Percentiles rank a stretch among this genome's conserved stretches.
These are phyloP conservation scores for Trichoderma polysporum DNA, from an alignment of 2,329 filamentous ascomycete species.

Conservation along the genomic window DNA sequence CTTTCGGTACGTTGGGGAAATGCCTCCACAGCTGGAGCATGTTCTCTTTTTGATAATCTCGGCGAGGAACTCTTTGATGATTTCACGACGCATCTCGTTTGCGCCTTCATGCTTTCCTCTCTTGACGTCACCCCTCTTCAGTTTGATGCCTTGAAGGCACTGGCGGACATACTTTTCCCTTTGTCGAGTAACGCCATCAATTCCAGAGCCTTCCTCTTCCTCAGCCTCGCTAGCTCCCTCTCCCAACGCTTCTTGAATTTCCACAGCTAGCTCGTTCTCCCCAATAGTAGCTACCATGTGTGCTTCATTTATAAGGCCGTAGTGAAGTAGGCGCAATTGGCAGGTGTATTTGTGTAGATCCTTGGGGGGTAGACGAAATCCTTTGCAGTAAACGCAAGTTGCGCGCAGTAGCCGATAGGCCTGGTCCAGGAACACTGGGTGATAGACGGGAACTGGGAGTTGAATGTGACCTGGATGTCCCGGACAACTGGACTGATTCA, in stretches of 20 bases:
- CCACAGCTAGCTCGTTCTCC: slow-evolving; percentile 43
- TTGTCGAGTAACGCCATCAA: slow-evolving; percentile 54
- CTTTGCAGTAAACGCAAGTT: slow-evolving; percentile 88
- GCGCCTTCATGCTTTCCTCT: slow-evolving; percentile 80
- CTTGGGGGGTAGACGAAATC: slow-evolving; percentile 74
- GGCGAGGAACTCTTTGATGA: slow-evolving; percentile 80
- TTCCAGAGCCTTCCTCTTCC: slow-evolving; percentile 56
- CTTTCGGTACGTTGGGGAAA: slow-evolving; percentile 82
- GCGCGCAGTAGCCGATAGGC: slow-evolving; percentile 79
- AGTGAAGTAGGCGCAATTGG: slow-evolving; percentile 81
- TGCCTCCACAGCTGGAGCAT: slow-evolving; percentile 66
- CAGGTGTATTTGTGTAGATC: slow-evolving; percentile 78
- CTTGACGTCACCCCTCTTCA: slow-evolving; percentile 49
- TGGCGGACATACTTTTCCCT: slow-evolving; percentile 69
- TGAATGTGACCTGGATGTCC: slow-evolving; percentile 96
- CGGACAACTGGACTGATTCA: slow-evolving; percentile 77
- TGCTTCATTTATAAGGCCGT: slow-evolving; percentile 74
- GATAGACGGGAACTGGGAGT: slow-evolving; percentile 88
- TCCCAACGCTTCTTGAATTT: slow-evolving; percentile 36
- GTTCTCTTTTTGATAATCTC: slow-evolving; percentile 67
- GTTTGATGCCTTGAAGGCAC: slow-evolving; percentile 62
- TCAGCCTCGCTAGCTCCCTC: slow-evolving; percentile 59
- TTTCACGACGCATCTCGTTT: slow-evolving; percentile 68
- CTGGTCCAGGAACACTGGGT: slow-evolving; percentile 96
- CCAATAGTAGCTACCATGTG: slow-evolving; percentile 55